Base-by-base conservation (phyloP, 1,284 basidiomycete genomes). In the Chalciporus sp. region DNA sequence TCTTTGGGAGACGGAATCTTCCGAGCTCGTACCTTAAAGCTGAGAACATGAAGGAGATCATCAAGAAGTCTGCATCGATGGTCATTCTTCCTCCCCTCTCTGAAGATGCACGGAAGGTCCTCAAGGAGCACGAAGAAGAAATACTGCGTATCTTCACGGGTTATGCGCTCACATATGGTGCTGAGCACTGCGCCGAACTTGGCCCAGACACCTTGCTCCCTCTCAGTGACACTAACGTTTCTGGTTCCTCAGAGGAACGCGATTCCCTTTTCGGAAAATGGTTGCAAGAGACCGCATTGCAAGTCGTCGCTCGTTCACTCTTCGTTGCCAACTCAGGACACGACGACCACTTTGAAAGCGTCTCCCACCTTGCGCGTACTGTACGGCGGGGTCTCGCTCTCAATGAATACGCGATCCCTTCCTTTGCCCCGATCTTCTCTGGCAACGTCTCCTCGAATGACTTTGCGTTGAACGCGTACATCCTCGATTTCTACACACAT, bases 271-370 rank as follows among this genome's bases (percentile, higher is more conserved):
- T 51, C 74, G 78, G 65, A 58, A 56, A 11, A 33, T 64, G 33
- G 63, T 71, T 86, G 23, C 61, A 64, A 3, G 56, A 67, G 6
- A 77, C 73, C 0, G 72, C 77, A 9, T 65, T 78, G 16, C 61
- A 28, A 0, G 68, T 76, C 27, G 59, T 69, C 2, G 76, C 73
- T 19, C 79, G 84, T 10, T 87, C 84, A 2, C 60, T 73, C 2
- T 88, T 86, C 59, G 82, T 83, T 8, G 82, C 85, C 0, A 84
- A 77, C 45, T 88, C 86, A 0, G 85, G 87, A 0, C 84, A 83
- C 51, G 74, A 64, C 29, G 86, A 88, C 60, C 56, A 58, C 2
- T 87, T 86, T 58, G 43, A 58, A 3, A 78, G 71, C 33, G 71
- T 86, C 8, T 56, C 65, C 1, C 84, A 87, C 58, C 73, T 89